These are phyloP conservation scores for Hypoxylon intermedium DNA, from an alignment of 495 filamentous ascomycete species.

Conservation along the genomic window DNA sequence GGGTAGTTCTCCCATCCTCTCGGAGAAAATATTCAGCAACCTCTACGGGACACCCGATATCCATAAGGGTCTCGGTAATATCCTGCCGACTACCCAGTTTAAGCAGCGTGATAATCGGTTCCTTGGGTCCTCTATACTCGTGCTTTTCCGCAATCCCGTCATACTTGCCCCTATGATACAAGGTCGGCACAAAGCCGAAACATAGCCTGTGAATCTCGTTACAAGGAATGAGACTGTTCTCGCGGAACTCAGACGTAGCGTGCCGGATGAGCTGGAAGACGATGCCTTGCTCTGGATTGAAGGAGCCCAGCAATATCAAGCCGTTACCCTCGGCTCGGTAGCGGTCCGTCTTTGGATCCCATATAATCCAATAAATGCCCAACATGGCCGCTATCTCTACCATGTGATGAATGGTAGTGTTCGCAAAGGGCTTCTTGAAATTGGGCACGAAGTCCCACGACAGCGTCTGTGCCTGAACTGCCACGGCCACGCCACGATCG, in stretches of 20 bases:
- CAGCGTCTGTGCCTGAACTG: conserved; percentile 53
- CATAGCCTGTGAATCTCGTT: conserved; percentile 55
- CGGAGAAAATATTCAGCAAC: conserved; percentile 49
- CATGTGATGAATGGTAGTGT: conserved; percentile 56
- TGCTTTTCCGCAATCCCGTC: conserved; percentile 41
- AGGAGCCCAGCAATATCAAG: conserved; percentile 53
- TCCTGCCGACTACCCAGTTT: conserved; percentile 49
- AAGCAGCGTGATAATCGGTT: conserved; percentile 43
- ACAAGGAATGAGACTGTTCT: conserved; percentile 54
- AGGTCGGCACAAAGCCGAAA: conserved; percentile 56
- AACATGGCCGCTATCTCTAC: conserved; percentile 59
- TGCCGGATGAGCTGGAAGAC: conserved; percentile 55
- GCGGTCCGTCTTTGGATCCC: conserved; percentile 50
- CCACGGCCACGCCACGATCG: conserved; percentile 50
- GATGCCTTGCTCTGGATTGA: conserved; percentile 52
- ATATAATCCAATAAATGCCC: conserved; percentile 60
- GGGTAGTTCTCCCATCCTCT: conserved; percentile 43
- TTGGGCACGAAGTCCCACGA: conserved; percentile 61
- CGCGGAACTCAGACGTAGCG: conserved; percentile 51
- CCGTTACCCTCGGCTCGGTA: conserved; percentile 61
- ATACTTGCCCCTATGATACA: conserved; percentile 43
- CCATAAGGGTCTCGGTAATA: conserved; percentile 53
- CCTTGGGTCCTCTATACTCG: background rate
- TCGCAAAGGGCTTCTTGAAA: conserved; percentile 59
- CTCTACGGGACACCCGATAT: conserved; percentile 52